Conservation (phyloP, 768 basidiomycete species). For the Tulasnella sp. region DNA sequence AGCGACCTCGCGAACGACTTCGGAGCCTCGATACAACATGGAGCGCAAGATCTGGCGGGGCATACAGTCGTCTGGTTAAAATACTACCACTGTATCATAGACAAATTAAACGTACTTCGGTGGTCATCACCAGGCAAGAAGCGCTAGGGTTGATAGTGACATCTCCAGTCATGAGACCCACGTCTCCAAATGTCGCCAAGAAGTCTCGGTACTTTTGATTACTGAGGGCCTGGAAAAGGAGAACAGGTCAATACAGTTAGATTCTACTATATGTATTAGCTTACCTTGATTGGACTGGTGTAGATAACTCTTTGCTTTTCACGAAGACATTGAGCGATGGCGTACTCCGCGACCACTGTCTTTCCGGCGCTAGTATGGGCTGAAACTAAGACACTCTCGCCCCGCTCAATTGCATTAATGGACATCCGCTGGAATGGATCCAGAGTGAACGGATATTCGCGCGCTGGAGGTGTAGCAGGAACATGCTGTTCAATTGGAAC, state of each 20-base stretch:
- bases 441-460: constrained; percentile 90
- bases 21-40: constrained; percentile 97
- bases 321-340: constrained; percentile 90
- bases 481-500: constrained; percentile 81
- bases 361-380: constrained; percentile 99
- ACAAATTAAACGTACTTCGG: constrained; percentile 53
- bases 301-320: constrained; percentile 96
- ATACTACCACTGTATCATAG: neutral
- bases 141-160: constrained; percentile 97
- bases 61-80: neutral
- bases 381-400: constrained; percentile 94
- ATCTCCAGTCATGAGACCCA: constrained; percentile 98
- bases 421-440: constrained; percentile 98
- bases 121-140: constrained; percentile 97
- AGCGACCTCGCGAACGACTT: constrained; percentile 99
- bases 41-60: constrained; percentile 78
- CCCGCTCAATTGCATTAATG: constrained; percentile 87
- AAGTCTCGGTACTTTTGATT: constrained; percentile 99
- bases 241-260: neutral
- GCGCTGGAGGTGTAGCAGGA: constrained; percentile 81
- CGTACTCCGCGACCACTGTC: constrained; percentile 99
- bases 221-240: constrained; percentile 57
- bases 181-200: constrained; percentile 93
- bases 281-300: constrained; percentile 97
- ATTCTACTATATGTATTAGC: constrained; percentile 23